Evolutionary conservation across 352 stramenopile genomes (phyloP).

Genomic region (Pythium periplocum): DNA sequence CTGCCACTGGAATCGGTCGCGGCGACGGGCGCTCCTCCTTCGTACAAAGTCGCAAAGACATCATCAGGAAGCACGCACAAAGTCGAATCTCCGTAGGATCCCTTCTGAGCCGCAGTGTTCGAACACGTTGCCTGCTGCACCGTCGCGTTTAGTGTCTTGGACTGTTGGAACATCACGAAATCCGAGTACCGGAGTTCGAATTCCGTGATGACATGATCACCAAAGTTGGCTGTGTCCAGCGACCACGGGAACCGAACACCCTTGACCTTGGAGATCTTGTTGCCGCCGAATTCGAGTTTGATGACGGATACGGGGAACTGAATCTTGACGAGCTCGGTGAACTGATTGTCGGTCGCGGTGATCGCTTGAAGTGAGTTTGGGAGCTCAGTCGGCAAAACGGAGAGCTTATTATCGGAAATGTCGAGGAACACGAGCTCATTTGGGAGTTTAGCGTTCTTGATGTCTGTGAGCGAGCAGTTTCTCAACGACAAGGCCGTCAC

Average conservation of each 20-base stretch:
- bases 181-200: constrained; percentile 17
- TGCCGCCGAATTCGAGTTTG: not conserved
- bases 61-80: constrained; percentile 13
- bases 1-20: not conserved
- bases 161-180: constrained; percentile 9
- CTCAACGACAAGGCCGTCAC: too few species aligned
- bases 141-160: constrained; percentile 3
- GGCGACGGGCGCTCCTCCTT: not conserved
- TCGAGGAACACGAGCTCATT: constrained; percentile 11
- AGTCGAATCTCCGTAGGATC: constrained; percentile 4
- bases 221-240: constrained; percentile 15
- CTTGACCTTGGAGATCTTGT: constrained; percentile 2
- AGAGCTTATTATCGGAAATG: too few species aligned
- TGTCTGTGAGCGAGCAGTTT: too few species aligned
- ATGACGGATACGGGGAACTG: constrained; percentile 7
- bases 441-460: too few species aligned
- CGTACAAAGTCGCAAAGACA: constrained; percentile 11
- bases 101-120: not conserved
- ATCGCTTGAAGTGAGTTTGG: too few species aligned
- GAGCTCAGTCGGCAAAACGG: too few species aligned
- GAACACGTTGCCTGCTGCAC: constrained; percentile 7
- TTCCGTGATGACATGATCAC: constrained; percentile 7
- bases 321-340: constrained; percentile 9
- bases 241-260: constrained; percentile 14
- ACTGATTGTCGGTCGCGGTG: constrained; percentile 1